Percentiles rank a stretch among this genome's conserved stretches.
phyloP scores from a whole-genome alignment of 2,329 filamentous ascomycete genomes.

The Gaeumannomyces sp. region DNA sequence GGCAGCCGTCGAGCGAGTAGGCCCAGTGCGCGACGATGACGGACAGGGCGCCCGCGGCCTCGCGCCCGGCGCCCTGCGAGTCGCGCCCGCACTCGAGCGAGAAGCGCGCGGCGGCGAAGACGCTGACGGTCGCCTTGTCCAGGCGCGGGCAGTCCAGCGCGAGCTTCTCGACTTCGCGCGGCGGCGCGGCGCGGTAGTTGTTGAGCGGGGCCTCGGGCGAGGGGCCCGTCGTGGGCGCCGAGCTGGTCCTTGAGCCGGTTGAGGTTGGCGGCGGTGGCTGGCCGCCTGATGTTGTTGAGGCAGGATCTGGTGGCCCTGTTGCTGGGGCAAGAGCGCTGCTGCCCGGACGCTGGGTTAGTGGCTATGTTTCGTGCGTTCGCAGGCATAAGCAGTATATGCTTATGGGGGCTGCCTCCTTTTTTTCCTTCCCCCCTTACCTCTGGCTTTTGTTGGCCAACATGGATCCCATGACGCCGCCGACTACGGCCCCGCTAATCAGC shows the following conservation, averaged over 20 bases:
- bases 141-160: not conserved
- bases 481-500: not conserved
- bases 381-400: not conserved
- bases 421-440: not conserved
- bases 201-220: not conserved
- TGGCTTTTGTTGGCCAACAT: not conserved
- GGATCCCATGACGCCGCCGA: conserved; percentile 3
- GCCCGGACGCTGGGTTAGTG: not conserved
- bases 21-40: conserved; percentile 5
- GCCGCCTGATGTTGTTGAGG: not conserved
- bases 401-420: too few relatives aligned
- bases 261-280: not conserved
- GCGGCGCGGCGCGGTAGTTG: not conserved
- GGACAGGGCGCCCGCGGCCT: conserved; percentile 2
- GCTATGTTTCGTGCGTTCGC: not conserved
- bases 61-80: not conserved
- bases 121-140: not conserved
- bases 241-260: not conserved
- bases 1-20: conserved; percentile 1
- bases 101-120: conserved; percentile 4
- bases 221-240: not conserved
- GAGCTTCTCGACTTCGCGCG: not conserved
- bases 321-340: not conserved
- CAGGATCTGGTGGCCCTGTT: too few relatives aligned
- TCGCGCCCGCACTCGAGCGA: conserved; percentile 5